Evolutionary conservation across 352 stramenopile species (phyloP).

Genomic region (Plasmopara halstedii): DNA sequence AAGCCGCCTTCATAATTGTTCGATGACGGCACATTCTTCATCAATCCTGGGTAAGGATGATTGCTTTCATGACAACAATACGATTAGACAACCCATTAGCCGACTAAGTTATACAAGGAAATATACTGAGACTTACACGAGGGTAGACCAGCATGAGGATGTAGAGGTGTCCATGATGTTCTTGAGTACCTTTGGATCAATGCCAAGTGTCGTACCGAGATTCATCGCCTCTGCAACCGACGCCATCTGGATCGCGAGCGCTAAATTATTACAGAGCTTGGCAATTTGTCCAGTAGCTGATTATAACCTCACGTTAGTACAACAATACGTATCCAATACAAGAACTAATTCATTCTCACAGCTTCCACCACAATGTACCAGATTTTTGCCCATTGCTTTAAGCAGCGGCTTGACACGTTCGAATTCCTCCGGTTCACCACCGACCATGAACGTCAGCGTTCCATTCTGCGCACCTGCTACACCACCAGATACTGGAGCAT

Average conservation of each 20-base stretch:
- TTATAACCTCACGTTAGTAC: neutral
- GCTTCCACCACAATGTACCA: slow-evolving; percentile 88
- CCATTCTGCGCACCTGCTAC: slow-evolving; percentile 92
- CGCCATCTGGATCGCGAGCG: slow-evolving; percentile 96
- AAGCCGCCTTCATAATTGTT: slow-evolving; percentile 90
- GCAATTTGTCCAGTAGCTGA: slow-evolving; percentile 75
- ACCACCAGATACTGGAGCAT: slow-evolving; percentile 95
- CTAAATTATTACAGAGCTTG: slow-evolving; percentile 98
- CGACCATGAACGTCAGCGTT: slow-evolving; percentile 98
- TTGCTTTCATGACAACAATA: slow-evolving; percentile 26
- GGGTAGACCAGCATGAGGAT: slow-evolving; percentile 93
- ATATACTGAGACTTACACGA: slow-evolving; percentile 89
- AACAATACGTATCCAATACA: neutral
- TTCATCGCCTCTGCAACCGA: slow-evolving; percentile 95
- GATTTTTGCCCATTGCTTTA: slow-evolving; percentile 90
- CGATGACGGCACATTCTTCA: slow-evolving; percentile 84
- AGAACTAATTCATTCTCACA: slow-evolving; percentile 58
- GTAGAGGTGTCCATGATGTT: slow-evolving; percentile 97
- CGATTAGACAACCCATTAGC: neutral
- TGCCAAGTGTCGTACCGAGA: slow-evolving; percentile 91
- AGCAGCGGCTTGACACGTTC: slow-evolving; percentile 77
- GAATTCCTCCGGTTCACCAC: slow-evolving; percentile 57
- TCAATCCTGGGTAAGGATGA: slow-evolving; percentile 92
- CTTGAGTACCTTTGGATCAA: slow-evolving; percentile 91
- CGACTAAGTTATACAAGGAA: too few relatives aligned